Base-by-base conservation (phyloP, 768 basidiomycete genomes). In the Pisolithus orientalis region DNA sequence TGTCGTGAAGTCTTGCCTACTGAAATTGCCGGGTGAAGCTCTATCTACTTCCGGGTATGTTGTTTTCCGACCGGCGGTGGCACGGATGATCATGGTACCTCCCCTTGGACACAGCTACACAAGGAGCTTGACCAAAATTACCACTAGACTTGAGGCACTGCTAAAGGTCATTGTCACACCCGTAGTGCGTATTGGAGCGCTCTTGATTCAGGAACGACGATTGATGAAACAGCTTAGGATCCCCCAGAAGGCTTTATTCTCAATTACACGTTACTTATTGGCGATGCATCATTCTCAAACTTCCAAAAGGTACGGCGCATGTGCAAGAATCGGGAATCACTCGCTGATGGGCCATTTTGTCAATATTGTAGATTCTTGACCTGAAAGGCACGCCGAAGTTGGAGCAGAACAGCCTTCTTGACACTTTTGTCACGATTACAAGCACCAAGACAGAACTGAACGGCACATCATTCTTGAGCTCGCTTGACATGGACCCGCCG, bases 91-190 rank as follows among this genome's bases (percentile, higher is more conserved):
- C 38, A 16, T 28, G 44, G 59, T 61, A 13, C 64, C 49, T 28
- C 28, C 28, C 56, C 42, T 42, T 2, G 16, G 52, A 28, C 58
- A 32, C 63, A 94, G 93, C 32, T 97, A 94, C 64, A 83, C 84
- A 7, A 84, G 88, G 42, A 84, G 84, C 52, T 75, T 98, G 38
- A 84, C 78, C 27, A 95, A 93, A 59, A 85, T 79, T 39, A 89
- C 90, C 0, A 80, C 83, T 2, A 80, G 86, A 47, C 68, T 98
- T 43, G 96, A 99, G 68, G 90, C 92, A 1, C 73, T 99, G 59
- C 80, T 99, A 50, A 98, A 99, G 70, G 91, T 96, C 52, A 89
- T 98, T 50, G 83, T 97, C 21, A 94, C 92, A 0, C 95, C 95
- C 2, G 88, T 85, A 54, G 92, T 91, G 67, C 54, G 86, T 73